Percentiles rank a stretch among this genome's conserved stretches.
These are phyloP conservation scores for Lagenidium sp. DNA, from an alignment of 352 stramenopile species.

Conservation along the genomic window DNA sequence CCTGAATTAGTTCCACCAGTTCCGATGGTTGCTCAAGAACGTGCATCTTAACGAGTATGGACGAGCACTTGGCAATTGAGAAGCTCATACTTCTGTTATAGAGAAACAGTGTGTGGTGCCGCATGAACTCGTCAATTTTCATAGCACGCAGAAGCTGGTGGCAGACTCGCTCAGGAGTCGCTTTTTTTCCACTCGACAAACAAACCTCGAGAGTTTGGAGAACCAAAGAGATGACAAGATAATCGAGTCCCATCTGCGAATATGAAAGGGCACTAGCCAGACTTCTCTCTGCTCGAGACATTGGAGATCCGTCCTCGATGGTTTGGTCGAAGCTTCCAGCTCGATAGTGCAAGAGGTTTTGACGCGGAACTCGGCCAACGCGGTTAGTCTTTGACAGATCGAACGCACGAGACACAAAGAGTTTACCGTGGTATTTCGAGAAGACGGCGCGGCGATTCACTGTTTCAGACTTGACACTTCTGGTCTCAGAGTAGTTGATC, in stretches of 20 bases:
- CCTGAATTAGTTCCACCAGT: slow-evolving; percentile 81
- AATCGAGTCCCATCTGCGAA: slow-evolving; percentile 74
- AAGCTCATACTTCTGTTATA: slow-evolving; percentile 84
- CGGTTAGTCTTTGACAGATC: slow-evolving; percentile 73
- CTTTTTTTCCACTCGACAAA: slow-evolving; percentile 79
- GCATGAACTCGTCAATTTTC: slow-evolving; percentile 81
- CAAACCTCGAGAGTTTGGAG: slow-evolving; percentile 81
- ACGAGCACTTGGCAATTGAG: slow-evolving; percentile 78
- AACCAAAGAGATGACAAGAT: slow-evolving; percentile 66
- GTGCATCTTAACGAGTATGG: slow-evolving; percentile 82
- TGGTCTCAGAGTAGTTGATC: slow-evolving; percentile 85
- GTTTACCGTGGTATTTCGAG: slow-evolving; percentile 71
- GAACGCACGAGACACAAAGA: slow-evolving; percentile 78
- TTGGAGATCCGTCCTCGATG: slow-evolving; percentile 6
- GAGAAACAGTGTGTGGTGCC: slow-evolving; percentile 76
- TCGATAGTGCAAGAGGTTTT: slow-evolving; percentile 15
- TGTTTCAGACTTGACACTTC: slow-evolving; percentile 78
- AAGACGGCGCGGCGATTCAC: slow-evolving; percentile 79
- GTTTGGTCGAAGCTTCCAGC: slow-evolving; percentile 13
- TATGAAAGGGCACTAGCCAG: slow-evolving; percentile 74
- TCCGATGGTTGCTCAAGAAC: slow-evolving; percentile 81
- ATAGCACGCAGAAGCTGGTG: slow-evolving; percentile 73
- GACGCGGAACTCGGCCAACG: slow-evolving; percentile 28
- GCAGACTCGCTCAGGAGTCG: slow-evolving; percentile 65
- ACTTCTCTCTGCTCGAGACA: slow-evolving; percentile 58